Percentiles rank a stretch among this genome's conserved stretches.
These are phyloP conservation scores for Imleria badia DNA, from an alignment of 768 basidiomycete species.

Conservation along the genomic window DNA sequence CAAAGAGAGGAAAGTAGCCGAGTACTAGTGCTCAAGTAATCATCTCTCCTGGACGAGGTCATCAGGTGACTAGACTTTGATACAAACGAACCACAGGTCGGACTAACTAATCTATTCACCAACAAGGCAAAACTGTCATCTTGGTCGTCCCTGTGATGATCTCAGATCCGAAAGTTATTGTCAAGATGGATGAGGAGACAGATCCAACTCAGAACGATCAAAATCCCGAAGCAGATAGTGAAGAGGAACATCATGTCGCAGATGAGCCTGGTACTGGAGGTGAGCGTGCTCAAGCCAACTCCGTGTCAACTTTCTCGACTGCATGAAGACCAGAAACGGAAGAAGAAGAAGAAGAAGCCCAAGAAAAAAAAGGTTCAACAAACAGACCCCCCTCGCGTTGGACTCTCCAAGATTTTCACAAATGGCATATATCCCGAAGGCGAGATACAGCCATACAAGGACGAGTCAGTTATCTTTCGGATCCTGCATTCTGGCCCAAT, in stretches of 20 bases:
- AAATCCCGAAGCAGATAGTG: slow-evolving; percentile 31
- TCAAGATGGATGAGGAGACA: slow-evolving; percentile 16
- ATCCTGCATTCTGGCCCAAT: background rate
- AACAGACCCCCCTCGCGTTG: slow-evolving; percentile 89
- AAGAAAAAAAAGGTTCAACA: slow-evolving; percentile 84
- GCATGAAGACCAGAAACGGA: slow-evolving; percentile 63
- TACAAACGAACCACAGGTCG: no score
- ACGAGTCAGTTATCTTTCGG: slow-evolving; percentile 64
- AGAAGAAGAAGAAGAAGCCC: slow-evolving; percentile 94
- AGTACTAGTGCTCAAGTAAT: no score
- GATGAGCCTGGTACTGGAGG: slow-evolving; percentile 27
- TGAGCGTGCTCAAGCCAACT: slow-evolving; percentile 16
- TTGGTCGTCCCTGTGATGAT: slow-evolving; percentile 12
- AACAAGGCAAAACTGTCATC: background rate
- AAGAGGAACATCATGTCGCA: slow-evolving; percentile 30
- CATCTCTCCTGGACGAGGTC: no score
- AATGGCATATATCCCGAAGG: slow-evolving; percentile 89
- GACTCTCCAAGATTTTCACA: slow-evolving; percentile 84
- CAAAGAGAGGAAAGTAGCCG: no score
- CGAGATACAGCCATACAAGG: slow-evolving; percentile 86
- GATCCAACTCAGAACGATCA: slow-evolving; percentile 17
- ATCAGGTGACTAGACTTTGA: no score
- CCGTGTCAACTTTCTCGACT: background rate
- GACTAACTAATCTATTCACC: no score
- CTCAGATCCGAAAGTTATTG: slow-evolving; percentile 13